Conservation (phyloP, 169 alveolate genomes). For the Eimeria praecox region DNA sequence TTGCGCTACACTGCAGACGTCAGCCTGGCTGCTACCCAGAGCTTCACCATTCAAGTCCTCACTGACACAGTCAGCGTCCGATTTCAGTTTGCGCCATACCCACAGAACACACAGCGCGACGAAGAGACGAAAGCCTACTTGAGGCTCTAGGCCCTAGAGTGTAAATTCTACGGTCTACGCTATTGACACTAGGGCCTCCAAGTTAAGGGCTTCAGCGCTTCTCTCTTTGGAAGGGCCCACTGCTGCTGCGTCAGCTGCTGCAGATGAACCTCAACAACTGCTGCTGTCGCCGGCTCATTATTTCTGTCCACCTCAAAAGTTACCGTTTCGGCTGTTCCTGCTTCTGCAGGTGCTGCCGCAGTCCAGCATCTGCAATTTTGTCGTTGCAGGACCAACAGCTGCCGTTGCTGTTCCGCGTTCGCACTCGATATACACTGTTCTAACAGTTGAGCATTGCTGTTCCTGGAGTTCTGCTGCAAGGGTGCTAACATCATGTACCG, state of each 20-base stretch:
- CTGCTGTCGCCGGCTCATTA: not conserved
- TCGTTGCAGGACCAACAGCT: not conserved
- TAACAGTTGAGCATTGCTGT: not conserved
- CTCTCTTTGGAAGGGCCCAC: not conserved
- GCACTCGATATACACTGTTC: not conserved
- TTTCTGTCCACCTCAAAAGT: not conserved
- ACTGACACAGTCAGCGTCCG: slow-evolving; percentile 33
- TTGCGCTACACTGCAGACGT: slow-evolving; percentile 40
- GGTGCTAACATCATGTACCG: not conserved
- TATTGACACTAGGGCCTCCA: too few relatives aligned
- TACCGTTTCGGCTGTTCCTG: not conserved
- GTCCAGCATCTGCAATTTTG: not conserved
- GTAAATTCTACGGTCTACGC: not conserved
- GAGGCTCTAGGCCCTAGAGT: not conserved
- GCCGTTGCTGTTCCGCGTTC: not conserved
- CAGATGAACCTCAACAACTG: not conserved
- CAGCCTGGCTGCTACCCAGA: not conserved
- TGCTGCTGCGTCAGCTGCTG: not conserved
- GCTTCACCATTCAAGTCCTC: slow-evolving; percentile 1
- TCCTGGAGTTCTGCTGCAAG: not conserved
- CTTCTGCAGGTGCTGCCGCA: not conserved
- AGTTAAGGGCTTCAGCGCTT: too few relatives aligned
- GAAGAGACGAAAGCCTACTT: not conserved
- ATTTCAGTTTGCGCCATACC: slow-evolving; percentile 23
- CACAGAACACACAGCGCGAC: not conserved